Percentiles rank a stretch among this genome's conserved stretches.
phyloP scores from a whole-genome alignment of 2,329 filamentous ascomycete genomes.

The Dothideomycetes sp. region DNA sequence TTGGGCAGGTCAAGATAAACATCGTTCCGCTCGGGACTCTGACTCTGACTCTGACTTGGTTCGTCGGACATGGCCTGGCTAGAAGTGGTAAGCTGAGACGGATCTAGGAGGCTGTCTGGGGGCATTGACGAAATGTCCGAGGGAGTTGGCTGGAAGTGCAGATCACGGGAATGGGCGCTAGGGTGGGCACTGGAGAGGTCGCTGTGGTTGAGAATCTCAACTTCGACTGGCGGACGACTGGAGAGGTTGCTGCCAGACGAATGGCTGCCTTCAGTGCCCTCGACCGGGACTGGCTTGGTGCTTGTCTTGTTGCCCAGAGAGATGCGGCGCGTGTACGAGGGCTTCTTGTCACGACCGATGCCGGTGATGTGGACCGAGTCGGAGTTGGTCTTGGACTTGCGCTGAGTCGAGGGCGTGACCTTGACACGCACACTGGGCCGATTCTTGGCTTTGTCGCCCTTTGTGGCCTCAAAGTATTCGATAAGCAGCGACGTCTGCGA shows the following conservation, averaged over 20 bases:
- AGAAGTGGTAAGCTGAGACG: constrained; percentile 30
- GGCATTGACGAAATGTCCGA: constrained; percentile 85
- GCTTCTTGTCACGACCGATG: constrained; percentile 62
- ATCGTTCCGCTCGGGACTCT: constrained; percentile 18
- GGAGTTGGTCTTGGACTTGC: constrained; percentile 44
- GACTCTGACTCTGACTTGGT: constrained; percentile 23
- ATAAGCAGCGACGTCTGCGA: constrained; percentile 89
- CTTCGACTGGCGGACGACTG: constrained; percentile 65
- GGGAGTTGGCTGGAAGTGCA: constrained; percentile 55
- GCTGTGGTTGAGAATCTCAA: constrained; percentile 71
- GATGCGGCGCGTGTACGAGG: constrained; percentile 59
- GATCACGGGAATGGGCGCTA: constrained; percentile 39
- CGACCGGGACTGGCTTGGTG: constrained; percentile 22
- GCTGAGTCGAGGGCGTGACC: constrained; percentile 64
- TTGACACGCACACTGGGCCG: constrained; percentile 74
- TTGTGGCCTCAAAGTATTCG: constrained; percentile 85
- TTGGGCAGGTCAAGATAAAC: constrained; percentile 45
- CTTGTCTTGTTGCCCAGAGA: constrained; percentile 45
- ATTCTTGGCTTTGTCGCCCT: constrained; percentile 50
- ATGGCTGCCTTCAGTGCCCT: constrained; percentile 49
- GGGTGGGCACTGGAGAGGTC: constrained; percentile 49
- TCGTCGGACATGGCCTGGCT: constrained; percentile 40
- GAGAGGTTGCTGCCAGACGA: constrained; percentile 72
- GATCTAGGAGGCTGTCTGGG: constrained; percentile 59
- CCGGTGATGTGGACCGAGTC: constrained; percentile 85